phyloP scores from a whole-genome alignment of 1,284 basidiomycete genomes.

The Pseudozyma hubeiensis region DNA sequence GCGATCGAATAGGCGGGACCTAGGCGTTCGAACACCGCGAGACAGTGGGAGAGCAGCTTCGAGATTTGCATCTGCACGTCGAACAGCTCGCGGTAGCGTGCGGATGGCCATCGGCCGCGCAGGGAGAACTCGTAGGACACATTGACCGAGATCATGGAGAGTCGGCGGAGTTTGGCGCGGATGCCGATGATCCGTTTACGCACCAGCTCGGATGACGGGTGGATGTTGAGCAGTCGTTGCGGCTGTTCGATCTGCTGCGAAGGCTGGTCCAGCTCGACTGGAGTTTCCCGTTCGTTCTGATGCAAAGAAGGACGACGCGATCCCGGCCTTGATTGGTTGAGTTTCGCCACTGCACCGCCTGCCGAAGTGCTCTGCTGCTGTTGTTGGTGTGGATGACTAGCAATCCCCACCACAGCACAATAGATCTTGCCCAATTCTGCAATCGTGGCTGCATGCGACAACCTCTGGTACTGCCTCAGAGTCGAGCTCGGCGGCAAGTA shows the following conservation, averaged over 20 bases:
- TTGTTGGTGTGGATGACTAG: slow-evolving; percentile 37
- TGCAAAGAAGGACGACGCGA: slow-evolving; percentile 17
- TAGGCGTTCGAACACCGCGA: slow-evolving; percentile 43
- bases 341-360: background rate
- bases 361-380: background rate
- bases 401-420: slow-evolving; percentile 70
- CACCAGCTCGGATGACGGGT: slow-evolving; percentile 37
- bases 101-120: slow-evolving; percentile 63
- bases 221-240: slow-evolving; percentile 13
- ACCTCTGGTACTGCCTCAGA: slow-evolving; percentile 69
- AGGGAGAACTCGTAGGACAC: slow-evolving; percentile 68
- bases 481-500: slow-evolving; percentile 69
- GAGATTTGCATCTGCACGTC: slow-evolving; percentile 56
- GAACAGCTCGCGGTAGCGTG: slow-evolving; percentile 58
- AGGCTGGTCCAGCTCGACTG: background rate
- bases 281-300: background rate
- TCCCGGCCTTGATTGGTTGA: slow-evolving; percentile 5
- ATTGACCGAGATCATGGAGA: slow-evolving; percentile 68
- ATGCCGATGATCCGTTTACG: slow-evolving; percentile 59
- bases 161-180: slow-evolving; percentile 68
- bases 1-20: slow-evolving; percentile 71
- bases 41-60: slow-evolving; percentile 74
- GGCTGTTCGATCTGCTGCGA: background rate
- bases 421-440: slow-evolving; percentile 69
- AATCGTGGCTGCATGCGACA: slow-evolving; percentile 70